Evolutionary conservation across 306 rosid genomes (phyloP), one percentile per base, ranked within the genome.

Genomic region (Cucurbita moschata): DNA sequence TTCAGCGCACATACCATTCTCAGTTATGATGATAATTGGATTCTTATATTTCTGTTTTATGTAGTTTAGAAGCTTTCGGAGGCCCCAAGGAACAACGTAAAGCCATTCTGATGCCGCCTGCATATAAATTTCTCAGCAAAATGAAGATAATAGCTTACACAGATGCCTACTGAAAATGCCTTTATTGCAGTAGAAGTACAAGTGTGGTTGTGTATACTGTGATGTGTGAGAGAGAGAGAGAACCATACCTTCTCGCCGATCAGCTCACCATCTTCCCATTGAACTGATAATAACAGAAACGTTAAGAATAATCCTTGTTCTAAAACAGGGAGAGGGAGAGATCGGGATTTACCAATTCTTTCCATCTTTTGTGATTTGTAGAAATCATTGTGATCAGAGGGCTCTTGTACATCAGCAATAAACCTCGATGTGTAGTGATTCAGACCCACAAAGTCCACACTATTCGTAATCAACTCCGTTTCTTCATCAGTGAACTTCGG

Each of bases 61-160:
- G 77, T 93, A 85, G 79, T 87, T 90, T 50, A 93, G 81, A 84
- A 86, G 64, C 87, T 86, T 93, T 66, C 83, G 81, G 14, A 93
- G 55, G 73, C 98, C 98, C 98, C 98, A 93, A 52, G 98, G 98
- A 90, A 93, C 97, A 75, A 88, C 80, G 79, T 90, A 90, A 73
- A 93, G 92, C 98, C 97, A 93, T 71, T 93, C 96, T 46, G 98
- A 93, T 79, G 98, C 98, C 53, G 98, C 98, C 98, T 90, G 92
- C 79, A 75, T 82, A 35, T 75, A 69, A 72, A 76, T 76, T 50
- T 7, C 11, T 73, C 73, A 76, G 71, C 43, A 44, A 57, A 73
- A 15, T 69, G 57, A 13, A 23, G 42, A 47, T 43, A 16, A 56
- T 43, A 39, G 16, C 8, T 52, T 14, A 58, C 21, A 60, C 10